phyloP scores from a whole-genome alignment of 2,329 filamentous ascomycete genomes.

The Didymella lethalis region DNA sequence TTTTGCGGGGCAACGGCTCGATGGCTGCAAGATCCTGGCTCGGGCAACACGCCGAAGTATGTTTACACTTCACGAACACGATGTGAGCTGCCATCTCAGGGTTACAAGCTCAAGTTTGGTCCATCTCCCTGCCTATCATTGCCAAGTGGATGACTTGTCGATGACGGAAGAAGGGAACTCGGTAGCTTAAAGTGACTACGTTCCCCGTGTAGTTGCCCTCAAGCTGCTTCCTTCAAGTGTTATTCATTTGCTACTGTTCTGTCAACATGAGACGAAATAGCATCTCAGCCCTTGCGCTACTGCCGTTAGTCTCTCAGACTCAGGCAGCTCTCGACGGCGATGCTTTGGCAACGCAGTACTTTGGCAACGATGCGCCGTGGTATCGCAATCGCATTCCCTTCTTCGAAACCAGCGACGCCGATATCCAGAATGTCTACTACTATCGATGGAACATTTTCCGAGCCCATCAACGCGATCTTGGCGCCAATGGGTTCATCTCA shows the following conservation, averaged over 20 bases:
- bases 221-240: neutral
- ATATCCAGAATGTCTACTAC: constrained; percentile 56
- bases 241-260: neutral
- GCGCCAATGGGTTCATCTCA: constrained; percentile 54
- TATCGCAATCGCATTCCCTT: constrained; percentile 51
- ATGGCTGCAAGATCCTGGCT: constrained; percentile 16
- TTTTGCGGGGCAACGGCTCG: constrained; percentile 17
- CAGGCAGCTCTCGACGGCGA: constrained; percentile 36
- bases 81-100: constrained; percentile 7
- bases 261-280: constrained; percentile 3
- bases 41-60: constrained; percentile 11
- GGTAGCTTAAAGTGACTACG: constrained; percentile 2
- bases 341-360: constrained; percentile 45
- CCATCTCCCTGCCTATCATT: constrained; percentile 11
- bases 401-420: constrained; percentile 51
- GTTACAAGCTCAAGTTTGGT: neutral
- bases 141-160: neutral
- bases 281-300: constrained; percentile 3
- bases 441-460: constrained; percentile 57
- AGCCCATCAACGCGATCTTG: constrained; percentile 56
- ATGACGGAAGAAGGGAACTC: neutral
- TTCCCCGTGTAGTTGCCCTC: neutral
- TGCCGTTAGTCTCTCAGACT: constrained; percentile 10
- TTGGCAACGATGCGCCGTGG: constrained; percentile 54
- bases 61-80: constrained; percentile 3